These are phyloP conservation scores for Magnaporthiopsis rhizophila DNA, from an alignment of 2,329 filamentous ascomycete species.

Conservation along the genomic window DNA sequence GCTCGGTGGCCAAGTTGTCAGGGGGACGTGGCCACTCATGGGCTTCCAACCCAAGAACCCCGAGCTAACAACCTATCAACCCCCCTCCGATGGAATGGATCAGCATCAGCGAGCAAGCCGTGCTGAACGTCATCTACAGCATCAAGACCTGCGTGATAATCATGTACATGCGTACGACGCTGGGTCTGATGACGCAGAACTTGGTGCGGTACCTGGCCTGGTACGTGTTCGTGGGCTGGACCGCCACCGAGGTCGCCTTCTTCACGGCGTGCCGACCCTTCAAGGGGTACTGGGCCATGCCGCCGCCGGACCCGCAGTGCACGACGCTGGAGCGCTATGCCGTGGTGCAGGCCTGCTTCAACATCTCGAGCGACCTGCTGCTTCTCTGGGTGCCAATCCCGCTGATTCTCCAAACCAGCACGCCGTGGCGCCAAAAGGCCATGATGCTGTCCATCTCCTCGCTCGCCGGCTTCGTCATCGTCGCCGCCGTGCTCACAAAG, in stretches of 20 bases:
- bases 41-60: no score
- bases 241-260: slow-evolving; percentile 34
- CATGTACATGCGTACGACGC: slow-evolving; percentile 28
- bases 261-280: slow-evolving; percentile 39
- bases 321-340: slow-evolving; percentile 36
- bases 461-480: slow-evolving; percentile 40
- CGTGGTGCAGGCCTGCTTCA: slow-evolving; percentile 39
- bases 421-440: slow-evolving; percentile 35
- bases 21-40: no score
- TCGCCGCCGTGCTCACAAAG: slow-evolving; percentile 34
- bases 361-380: slow-evolving; percentile 37
- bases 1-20: not conserved
- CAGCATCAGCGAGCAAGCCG: slow-evolving; percentile 27
- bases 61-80: not conserved
- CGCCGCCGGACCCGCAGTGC: slow-evolving; percentile 36
- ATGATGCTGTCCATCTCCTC: slow-evolving; percentile 39
- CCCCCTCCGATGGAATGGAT: not conserved
- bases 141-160: slow-evolving; percentile 19
- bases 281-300: slow-evolving; percentile 37
- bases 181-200: slow-evolving; percentile 23
- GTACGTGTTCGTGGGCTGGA: slow-evolving; percentile 32
- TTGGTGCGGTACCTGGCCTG: slow-evolving; percentile 27
- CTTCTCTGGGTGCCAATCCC: slow-evolving; percentile 41
- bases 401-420: slow-evolving; percentile 31
- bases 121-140: slow-evolving; percentile 22